Conservation (phyloP, 2,329 filamentous ascomycete species). For the Metarhizium brunneum region DNA sequence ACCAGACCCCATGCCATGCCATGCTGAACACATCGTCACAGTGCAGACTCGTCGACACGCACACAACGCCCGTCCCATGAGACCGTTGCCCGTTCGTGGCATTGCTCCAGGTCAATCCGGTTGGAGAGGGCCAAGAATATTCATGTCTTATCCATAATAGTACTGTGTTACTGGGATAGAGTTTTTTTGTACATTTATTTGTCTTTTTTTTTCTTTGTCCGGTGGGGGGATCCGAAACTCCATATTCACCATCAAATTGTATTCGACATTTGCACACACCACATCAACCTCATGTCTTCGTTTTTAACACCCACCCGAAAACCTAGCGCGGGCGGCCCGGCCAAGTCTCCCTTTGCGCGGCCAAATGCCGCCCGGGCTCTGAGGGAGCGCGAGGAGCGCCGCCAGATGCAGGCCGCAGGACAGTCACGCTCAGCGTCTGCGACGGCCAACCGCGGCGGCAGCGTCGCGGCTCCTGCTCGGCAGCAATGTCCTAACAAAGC, state of each 20-base stretch:
- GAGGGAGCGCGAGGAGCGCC: constrained; percentile 40
- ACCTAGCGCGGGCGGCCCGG: constrained; percentile 15
- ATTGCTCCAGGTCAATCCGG: not conserved
- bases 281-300: constrained; percentile 31
- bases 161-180: not conserved
- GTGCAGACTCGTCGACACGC: not conserved
- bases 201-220: not conserved
- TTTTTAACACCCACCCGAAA: constrained; percentile 33
- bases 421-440: constrained; percentile 18
- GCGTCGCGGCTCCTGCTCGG: constrained; percentile 24
- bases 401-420: constrained; percentile 20
- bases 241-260: no score
- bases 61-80: not conserved
- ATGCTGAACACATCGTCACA: not conserved
- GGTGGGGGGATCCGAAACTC: no score
- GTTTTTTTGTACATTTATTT: not conserved
- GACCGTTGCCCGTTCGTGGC: no score
- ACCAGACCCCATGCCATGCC: no score
- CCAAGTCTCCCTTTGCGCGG: constrained; percentile 32
- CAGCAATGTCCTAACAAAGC: constrained; percentile 48
- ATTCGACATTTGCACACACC: not conserved
- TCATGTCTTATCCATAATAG: not conserved
- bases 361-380: constrained; percentile 42
- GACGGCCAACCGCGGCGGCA: constrained; percentile 17
- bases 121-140: not conserved